A percentile compares a stretch with the other conserved stretches of the same genome.
phyloP scores from a whole-genome alignment of 352 stramenopile genomes.

The Hyaloperonospora brassicae region DNA sequence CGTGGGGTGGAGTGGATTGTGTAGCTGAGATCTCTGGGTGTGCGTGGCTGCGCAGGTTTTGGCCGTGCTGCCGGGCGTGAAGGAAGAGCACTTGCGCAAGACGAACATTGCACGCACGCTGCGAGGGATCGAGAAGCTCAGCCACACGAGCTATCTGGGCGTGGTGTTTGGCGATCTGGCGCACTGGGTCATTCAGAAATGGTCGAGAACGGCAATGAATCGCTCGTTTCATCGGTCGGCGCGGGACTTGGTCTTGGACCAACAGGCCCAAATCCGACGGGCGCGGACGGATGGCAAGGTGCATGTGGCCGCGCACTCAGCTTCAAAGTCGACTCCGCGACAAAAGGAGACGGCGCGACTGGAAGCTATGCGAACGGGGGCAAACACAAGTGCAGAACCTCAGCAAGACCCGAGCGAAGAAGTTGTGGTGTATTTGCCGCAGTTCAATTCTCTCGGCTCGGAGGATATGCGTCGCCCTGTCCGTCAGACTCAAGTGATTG shows the following conservation, averaged over 20 bases:
- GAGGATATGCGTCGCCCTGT: conserved; percentile 42
- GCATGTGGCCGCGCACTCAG: conserved; percentile 15
- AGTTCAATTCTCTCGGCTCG: conserved; percentile 62
- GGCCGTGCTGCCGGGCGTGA: conserved; percentile 45
- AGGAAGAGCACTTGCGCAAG: conserved; percentile 37
- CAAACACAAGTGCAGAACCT: conserved; percentile 7
- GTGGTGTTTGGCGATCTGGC: conserved; percentile 42
- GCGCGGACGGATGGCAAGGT: conserved; percentile 25
- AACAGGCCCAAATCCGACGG: conserved; percentile 33
- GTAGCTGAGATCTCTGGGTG: too few relatives aligned
- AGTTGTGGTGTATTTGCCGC: conserved; percentile 39
- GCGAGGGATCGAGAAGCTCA: conserved; percentile 36
- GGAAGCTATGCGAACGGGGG: conserved; percentile 22
- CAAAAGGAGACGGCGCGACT: conserved; percentile 25
- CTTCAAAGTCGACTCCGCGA: conserved; percentile 13
- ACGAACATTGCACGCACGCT: conserved; percentile 56
- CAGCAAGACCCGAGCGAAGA: conserved; percentile 24
- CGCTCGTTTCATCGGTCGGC: conserved; percentile 32
- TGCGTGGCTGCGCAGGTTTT: conserved; percentile 18
- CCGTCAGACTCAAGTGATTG: conserved; percentile 44
- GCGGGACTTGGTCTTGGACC: conserved; percentile 34
- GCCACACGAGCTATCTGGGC: conserved; percentile 32
- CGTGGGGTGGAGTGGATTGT: too few relatives aligned
- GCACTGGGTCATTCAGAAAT: conserved; percentile 54
- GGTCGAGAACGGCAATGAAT: conserved; percentile 40